Conservation (phyloP, 306 rosid genomes). For the Carpinus viminea region DNA sequence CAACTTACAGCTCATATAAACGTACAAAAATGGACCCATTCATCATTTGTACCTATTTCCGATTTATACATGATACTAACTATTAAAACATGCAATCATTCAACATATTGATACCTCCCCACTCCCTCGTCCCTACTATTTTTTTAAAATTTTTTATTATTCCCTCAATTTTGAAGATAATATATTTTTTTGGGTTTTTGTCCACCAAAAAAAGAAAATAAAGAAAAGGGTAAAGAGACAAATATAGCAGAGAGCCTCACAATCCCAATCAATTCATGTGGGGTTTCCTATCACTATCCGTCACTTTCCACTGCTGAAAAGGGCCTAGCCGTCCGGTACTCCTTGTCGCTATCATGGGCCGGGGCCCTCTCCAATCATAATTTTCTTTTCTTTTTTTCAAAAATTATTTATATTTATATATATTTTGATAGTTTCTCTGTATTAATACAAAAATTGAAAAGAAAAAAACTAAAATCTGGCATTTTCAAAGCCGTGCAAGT, state of each 20-base stretch:
- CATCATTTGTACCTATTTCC: slow-evolving; percentile 25
- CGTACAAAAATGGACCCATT: slow-evolving; percentile 13
- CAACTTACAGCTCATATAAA: slow-evolving; percentile 38
- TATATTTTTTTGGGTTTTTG: slow-evolving; percentile 25
- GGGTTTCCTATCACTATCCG: slow-evolving; percentile 40
- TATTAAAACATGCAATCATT: slow-evolving; percentile 20
- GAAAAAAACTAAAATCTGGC: slow-evolving; percentile 77
- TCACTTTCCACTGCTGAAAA: slow-evolving; percentile 51
- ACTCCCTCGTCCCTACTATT: not conserved
- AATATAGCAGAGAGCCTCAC: slow-evolving; percentile 38
- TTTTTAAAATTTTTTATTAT: not conserved
- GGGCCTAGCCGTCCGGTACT: slow-evolving; percentile 60
- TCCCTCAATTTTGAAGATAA: slow-evolving; percentile 5
- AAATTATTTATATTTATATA: slow-evolving; percentile 22
- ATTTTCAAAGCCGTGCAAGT: slow-evolving; percentile 93
- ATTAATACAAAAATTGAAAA: slow-evolving; percentile 36
- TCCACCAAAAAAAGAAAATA: slow-evolving; percentile 12
- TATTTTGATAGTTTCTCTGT: slow-evolving; percentile 26
- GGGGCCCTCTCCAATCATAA: slow-evolving; percentile 36
- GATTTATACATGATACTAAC: slow-evolving; percentile 1
- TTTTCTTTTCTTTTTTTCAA: not conserved
- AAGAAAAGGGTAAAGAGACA: not conserved
- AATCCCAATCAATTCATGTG: slow-evolving; percentile 34
- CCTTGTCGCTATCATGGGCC: slow-evolving; percentile 55
- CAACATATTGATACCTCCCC: slow-evolving; percentile 8